Evolutionary conservation across 2,329 filamentous ascomycete species (phyloP), one percentile per base, ranked within the genome.

Genomic region (Grosmannia clavigera): DNA sequence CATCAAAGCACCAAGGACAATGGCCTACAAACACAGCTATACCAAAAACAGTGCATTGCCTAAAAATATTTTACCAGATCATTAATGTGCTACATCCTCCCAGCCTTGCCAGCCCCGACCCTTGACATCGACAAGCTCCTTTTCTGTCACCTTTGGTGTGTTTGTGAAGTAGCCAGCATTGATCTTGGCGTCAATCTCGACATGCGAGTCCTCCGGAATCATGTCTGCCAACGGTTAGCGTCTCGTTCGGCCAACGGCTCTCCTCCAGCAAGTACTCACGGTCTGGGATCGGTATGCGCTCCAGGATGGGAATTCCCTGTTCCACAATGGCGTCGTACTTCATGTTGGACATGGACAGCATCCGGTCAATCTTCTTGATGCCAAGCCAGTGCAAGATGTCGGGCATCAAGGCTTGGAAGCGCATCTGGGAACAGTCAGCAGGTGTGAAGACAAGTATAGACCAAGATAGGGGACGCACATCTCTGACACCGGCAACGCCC

Each of bases 401-500:
- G 53, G 58, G 58, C 58, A 60, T 60, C 43, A 60, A 57, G 12
- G 58, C 58, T 53, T 60, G 54, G 58, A 60, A 57, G 54, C 58
- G 58, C 54, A 60, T 60, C 58, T 60, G 33, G 11, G 9, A 12
- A 22, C 6, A 9, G 54, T 56, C 14, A 56, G 54, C 22, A n/a
- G 10, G 22, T 14, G 12, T 2, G 22, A 43, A 31, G 25, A 16
- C 22, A 16, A 31, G 6, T 22, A 52, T 3, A 55, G 29, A 38
- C 2, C n/a, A 27, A 16, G 29, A 38, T 0, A 27, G 19, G 16
- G 19, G 7, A 48, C 94, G 86, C 92, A 97, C 97, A 67, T 85
- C 87, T 72, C 96, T 95, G 65, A 99, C 92, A 62, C 94, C 94
- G 11, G 94, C 94, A 70, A 99, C 95, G 71, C 96, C 96, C 74